Percentiles rank a stretch among this genome's conserved stretches.
These are phyloP conservation scores for Alternaria arbusti DNA, from an alignment of 2,329 filamentous ascomycete genomes.

Conservation along the genomic window DNA sequence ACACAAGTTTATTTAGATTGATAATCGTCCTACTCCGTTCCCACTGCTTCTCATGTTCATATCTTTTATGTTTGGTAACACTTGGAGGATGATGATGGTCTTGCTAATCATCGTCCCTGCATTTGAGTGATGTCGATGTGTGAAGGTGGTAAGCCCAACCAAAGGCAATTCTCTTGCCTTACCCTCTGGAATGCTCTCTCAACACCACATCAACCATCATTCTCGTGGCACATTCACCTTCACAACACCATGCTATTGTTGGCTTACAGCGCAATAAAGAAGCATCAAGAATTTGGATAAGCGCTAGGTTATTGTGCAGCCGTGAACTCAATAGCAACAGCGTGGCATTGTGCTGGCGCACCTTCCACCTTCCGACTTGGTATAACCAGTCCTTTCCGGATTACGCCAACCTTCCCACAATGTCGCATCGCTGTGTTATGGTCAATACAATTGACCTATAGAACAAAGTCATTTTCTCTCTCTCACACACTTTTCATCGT, in stretches of 20 bases:
- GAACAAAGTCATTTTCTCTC: not conserved
- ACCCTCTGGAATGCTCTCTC: not conserved
- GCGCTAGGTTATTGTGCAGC: not conserved
- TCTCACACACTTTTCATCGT: not conserved
- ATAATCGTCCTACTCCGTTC: not conserved
- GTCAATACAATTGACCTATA: not conserved
- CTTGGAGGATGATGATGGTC: not conserved
- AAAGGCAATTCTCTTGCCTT: not conserved
- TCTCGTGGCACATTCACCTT: not conserved
- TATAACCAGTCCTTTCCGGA: not conserved
- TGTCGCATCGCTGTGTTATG: not conserved
- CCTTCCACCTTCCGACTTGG: not conserved
- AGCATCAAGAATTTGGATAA: not conserved
- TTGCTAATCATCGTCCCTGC: not conserved
- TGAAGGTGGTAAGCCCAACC: not conserved
- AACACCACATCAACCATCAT: not conserved
- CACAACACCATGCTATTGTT: slow-evolving; percentile 6
- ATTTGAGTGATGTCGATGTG: not conserved
- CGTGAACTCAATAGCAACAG: not conserved
- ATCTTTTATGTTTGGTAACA: not conserved
- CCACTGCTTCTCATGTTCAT: too few relatives aligned
- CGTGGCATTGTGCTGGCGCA: not conserved
- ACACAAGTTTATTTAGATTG: not conserved
- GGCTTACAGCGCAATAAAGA: slow-evolving; percentile 6
- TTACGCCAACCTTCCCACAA: not conserved